phyloP scores from a whole-genome alignment of 805 yeast genomes.

The Saturnispora mendoncae region DNA sequence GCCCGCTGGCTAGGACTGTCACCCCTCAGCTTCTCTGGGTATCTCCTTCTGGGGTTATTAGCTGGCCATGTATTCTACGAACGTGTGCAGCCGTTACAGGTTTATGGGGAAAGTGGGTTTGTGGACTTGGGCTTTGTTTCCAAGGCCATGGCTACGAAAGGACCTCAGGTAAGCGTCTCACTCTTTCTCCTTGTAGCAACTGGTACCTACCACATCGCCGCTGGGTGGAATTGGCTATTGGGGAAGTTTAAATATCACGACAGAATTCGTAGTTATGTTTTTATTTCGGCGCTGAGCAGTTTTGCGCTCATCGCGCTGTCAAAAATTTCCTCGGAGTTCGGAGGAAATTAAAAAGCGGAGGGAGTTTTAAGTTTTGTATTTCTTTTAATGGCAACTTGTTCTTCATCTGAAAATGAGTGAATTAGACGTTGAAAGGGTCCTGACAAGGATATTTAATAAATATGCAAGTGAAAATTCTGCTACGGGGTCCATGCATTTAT shows the following conservation, averaged over 20 bases:
- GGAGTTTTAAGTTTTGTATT: no score
- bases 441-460: slow-evolving; percentile 30
- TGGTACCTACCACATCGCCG: slow-evolving; percentile 43
- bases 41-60: slow-evolving; percentile 37
- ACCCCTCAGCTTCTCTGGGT: slow-evolving; percentile 56
- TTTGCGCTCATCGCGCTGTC: slow-evolving; percentile 12
- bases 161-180: not conserved
- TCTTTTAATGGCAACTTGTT: no score
- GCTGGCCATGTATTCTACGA: slow-evolving; percentile 39
- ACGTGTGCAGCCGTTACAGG: slow-evolving; percentile 40
- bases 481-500: slow-evolving; percentile 8
- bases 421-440: not conserved
- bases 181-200: slow-evolving; percentile 31
- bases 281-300: slow-evolving; percentile 22
- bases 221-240: slow-evolving; percentile 44
- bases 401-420: not conserved
- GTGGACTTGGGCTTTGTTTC: slow-evolving; percentile 45
- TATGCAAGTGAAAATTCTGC: slow-evolving; percentile 24
- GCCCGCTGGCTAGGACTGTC: slow-evolving; percentile 39
- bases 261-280: slow-evolving; percentile 36
- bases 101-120: slow-evolving; percentile 59
- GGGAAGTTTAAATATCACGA: slow-evolving; percentile 32
- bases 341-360: not conserved
- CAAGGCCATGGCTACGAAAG: slow-evolving; percentile 19
- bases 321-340: not conserved